phyloP scores from a whole-genome alignment of 805 yeast species.

The Ogataea methanolica region DNA sequence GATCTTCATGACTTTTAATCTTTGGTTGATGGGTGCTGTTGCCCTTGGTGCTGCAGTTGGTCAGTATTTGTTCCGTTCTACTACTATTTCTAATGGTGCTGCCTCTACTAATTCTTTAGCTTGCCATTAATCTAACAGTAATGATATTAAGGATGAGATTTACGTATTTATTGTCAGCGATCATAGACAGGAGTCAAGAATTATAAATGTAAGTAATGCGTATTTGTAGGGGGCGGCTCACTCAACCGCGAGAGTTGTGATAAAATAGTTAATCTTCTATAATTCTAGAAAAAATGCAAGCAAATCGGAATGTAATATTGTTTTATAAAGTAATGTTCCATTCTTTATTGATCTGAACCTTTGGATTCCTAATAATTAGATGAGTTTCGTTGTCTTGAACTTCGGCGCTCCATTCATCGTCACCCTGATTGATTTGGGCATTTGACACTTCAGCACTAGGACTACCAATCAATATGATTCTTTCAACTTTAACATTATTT shows the following conservation, averaged over 20 bases:
- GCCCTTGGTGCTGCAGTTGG: conserved; percentile 39
- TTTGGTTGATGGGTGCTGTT: conserved; percentile 43
- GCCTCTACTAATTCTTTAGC: conserved; percentile 15
- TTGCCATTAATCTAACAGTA: conserved; percentile 21
- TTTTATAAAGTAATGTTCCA: conserved; percentile 36
- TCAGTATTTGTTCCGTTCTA: conserved; percentile 25
- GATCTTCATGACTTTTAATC: conserved; percentile 44
- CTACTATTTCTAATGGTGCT: conserved; percentile 3
- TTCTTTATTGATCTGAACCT: conserved; percentile 36
- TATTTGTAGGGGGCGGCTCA: no score
- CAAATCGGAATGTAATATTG: neutral
- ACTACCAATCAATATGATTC: conserved; percentile 45
- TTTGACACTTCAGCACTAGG: conserved; percentile 4
- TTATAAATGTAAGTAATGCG: neutral
- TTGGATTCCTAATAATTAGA: conserved; percentile 44
- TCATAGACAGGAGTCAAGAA: neutral
- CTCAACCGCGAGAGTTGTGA: no score
- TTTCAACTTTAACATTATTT: conserved; percentile 46
- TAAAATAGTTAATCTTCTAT: neutral
- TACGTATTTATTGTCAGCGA: neutral
- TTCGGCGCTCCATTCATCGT: conserved; percentile 32
- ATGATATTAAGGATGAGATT: neutral
- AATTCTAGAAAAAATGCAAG: neutral
- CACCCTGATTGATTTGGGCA: conserved; percentile 35
- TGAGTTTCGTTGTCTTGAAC: conserved; percentile 17